Evolutionary conservation across 2,329 filamentous ascomycete species (phyloP), one percentile per base, ranked within the genome.

Genomic region (Epicoccum nigrum): DNA sequence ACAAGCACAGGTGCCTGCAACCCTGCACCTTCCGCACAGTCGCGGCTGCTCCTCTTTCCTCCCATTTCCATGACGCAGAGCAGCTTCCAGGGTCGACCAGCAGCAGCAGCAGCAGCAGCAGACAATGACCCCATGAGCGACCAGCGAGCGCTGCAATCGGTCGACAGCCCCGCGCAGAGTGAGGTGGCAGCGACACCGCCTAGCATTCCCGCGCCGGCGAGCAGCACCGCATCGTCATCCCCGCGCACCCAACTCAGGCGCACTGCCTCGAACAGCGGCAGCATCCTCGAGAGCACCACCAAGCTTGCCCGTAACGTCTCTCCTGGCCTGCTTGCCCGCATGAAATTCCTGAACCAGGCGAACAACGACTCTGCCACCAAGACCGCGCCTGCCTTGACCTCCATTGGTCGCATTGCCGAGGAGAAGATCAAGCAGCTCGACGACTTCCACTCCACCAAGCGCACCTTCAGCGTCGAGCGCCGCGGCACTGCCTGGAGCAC

Each of bases 401-500:
- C 70, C 68, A 79, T 90, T 64, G 87, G 87, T 59, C 85, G 87
- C 54, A 84, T 91, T 46, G 81, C 87, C 63, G 85, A 90, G 72
- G 79, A 86, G 59, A 86, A 90, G 64, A 79, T 91, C 51, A 82
- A 84, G 60, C 80, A 85, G 65, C 81, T 91, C 63, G 87, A 92
- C 75, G 78, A 83, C 60, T 83, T 84, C 53, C 86, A 89, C 68
- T 54, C 51, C 21, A 62, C 82, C 59, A 81, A 83, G 53, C 65
- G 79, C 67, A 78, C 76, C 58, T 77, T 77, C 58, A 77, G 76
- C 59, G 77, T 89, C 63, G 80, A 86, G 71, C 81, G 86, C 68
- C 82, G 86, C 65, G 87, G 87, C 68, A 84, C 85, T 67, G 83
- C 87, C 63, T 91, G 88, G 88, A 89, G 84, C 77, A 86, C 84